Evolutionary conservation across 768 basidiomycete genomes (phyloP).

Genomic region (Gyrodon lividus): DNA sequence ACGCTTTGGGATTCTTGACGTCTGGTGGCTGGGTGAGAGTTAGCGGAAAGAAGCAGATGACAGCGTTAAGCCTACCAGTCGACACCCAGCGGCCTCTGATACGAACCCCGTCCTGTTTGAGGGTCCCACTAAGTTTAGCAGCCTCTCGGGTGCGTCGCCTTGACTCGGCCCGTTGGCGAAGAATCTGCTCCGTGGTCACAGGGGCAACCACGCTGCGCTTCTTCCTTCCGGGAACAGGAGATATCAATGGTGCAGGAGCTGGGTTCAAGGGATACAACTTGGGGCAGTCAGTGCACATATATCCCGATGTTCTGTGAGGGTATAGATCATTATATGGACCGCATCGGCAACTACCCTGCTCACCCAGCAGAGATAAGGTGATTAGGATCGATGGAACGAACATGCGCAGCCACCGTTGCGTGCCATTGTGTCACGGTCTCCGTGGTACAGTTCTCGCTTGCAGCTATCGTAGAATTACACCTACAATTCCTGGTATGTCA

Average conservation of each 20-base stretch:
- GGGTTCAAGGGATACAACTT: slow-evolving; percentile 49
- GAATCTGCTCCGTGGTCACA: slow-evolving; percentile 45
- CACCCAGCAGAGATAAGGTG: slow-evolving; percentile 67
- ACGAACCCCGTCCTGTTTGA: slow-evolving; percentile 39
- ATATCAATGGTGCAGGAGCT: slow-evolving; percentile 37
- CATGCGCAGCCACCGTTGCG: slow-evolving; percentile 41
- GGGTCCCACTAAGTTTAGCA: slow-evolving; percentile 33
- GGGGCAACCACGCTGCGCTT: slow-evolving; percentile 40
- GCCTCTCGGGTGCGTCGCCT: slow-evolving; percentile 44
- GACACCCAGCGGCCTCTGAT: slow-evolving; percentile 63
- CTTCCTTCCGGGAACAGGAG: slow-evolving; percentile 38
- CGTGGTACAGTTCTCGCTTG: slow-evolving; percentile 44
- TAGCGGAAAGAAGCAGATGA: slow-evolving; percentile 1
- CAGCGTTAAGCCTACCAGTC: slow-evolving; percentile 38
- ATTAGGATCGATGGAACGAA: slow-evolving; percentile 53
- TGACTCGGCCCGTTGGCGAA: slow-evolving; percentile 48
- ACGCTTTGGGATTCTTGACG: slow-evolving; percentile 43
- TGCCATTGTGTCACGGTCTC: slow-evolving; percentile 60
- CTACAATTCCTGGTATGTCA: slow-evolving; percentile 29
- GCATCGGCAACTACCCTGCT: slow-evolving; percentile 13
- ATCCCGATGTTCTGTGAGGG: slow-evolving; percentile 49
- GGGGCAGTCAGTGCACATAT: slow-evolving; percentile 53
- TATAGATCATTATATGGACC: neutral
- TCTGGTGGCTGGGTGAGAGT: slow-evolving; percentile 39
- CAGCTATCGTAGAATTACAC: slow-evolving; percentile 54